Conservation (phyloP, 768 basidiomycete genomes). For the Ramaria rubella region DNA sequence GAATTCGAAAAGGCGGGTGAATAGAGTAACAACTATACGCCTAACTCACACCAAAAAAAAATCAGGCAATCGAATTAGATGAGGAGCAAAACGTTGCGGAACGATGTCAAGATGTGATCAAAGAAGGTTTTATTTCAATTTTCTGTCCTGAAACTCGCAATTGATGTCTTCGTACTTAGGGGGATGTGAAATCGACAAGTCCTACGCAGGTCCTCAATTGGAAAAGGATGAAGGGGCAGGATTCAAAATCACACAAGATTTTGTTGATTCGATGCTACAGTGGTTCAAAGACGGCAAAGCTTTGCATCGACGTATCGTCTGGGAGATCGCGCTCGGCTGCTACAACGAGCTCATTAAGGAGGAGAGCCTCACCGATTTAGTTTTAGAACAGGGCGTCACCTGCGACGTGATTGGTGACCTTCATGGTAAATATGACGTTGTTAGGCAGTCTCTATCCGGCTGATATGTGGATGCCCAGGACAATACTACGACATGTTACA, state of each 20-base stretch:
- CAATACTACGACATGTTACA: conserved; percentile 95
- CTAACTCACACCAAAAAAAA: conserved; percentile 5
- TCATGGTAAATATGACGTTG: conserved; percentile 52
- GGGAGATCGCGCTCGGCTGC: conserved; percentile 93
- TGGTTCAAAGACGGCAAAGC: conserved; percentile 95
- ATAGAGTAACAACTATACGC: background rate
- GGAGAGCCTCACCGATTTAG: conserved; percentile 72
- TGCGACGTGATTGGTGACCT: conserved; percentile 96
- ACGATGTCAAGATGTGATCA: conserved; percentile 72
- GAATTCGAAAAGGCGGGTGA: conserved; percentile 80
- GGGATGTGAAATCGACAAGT: conserved; percentile 68
- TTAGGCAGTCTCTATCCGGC: background rate
- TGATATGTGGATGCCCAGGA: conserved; percentile 38
- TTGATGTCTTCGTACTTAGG: conserved; percentile 33
- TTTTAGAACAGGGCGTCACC: conserved; percentile 68
- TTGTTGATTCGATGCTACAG: conserved; percentile 78
- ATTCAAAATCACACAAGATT: conserved; percentile 67
- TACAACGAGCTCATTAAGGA: conserved; percentile 69
- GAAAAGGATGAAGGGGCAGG: conserved; percentile 44
- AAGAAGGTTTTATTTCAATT: conserved; percentile 49
- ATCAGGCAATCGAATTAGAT: conserved; percentile 84
- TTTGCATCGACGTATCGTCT: conserved; percentile 83
- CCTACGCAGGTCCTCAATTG: conserved; percentile 73
- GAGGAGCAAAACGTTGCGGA: conserved; percentile 77
- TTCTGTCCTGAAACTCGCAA: background rate